Percentiles rank a stretch among this genome's conserved stretches.
These are phyloP conservation scores for Annulohypoxylon truncatum DNA, from an alignment of 2,329 filamentous ascomycete genomes.

Conservation along the genomic window DNA sequence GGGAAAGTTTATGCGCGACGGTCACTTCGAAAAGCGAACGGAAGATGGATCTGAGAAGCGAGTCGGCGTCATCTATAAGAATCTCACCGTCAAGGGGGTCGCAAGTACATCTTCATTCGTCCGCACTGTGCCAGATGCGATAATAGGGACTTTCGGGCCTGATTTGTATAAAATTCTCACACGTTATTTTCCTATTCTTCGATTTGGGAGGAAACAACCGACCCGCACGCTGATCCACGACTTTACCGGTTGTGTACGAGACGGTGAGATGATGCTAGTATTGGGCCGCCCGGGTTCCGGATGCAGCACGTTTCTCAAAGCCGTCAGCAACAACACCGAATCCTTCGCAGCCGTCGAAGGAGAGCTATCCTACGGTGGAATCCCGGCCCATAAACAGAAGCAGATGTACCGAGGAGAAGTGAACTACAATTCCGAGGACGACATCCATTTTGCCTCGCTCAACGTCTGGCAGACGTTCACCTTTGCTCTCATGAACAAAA, in stretches of 20 bases:
- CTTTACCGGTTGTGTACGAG: conserved; percentile 74
- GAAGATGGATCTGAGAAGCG: conserved; percentile 77
- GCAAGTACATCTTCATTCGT: conserved; percentile 75
- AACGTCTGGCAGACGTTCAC: conserved; percentile 82
- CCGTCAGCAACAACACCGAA: conserved; percentile 76
- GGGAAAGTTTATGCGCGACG: conserved; percentile 76
- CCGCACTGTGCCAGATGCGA: conserved; percentile 77
- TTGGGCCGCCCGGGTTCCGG: conserved; percentile 79
- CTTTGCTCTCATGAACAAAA: conserved; percentile 81
- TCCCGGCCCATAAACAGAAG: conserved; percentile 74
- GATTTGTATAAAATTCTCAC: conserved; percentile 76
- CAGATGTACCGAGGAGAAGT: conserved; percentile 80
- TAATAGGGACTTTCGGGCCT: conserved; percentile 82
- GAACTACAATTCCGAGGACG: conserved; percentile 82
- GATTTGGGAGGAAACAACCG: conserved; percentile 40
- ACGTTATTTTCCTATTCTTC: conserved; percentile 52
- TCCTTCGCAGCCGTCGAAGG: conserved; percentile 75
- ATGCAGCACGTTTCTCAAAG: conserved; percentile 81
- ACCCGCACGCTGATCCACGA: conserved; percentile 67
- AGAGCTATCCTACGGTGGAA: conserved; percentile 77
- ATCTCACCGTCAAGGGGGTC: conserved; percentile 78
- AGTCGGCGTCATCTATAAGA: conserved; percentile 80
- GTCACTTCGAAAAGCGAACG: conserved; percentile 79
- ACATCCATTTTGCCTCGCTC: conserved; percentile 77
- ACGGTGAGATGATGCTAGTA: conserved; percentile 76